Base-by-base conservation (phyloP, 2,329 filamentous ascomycete genomes). In the Aspergillus sp. region DNA sequence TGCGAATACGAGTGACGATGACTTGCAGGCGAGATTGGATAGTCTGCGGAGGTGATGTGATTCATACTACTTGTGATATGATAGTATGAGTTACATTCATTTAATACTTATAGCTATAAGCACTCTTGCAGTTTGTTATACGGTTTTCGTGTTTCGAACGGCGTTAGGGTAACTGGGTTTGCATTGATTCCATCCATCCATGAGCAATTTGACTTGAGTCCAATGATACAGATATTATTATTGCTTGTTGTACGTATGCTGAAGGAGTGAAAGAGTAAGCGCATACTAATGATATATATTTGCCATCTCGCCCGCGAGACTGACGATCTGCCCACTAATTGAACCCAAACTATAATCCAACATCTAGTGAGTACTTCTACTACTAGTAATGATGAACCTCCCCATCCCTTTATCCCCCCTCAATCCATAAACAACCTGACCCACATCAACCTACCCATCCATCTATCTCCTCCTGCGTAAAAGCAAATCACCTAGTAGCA, bases 11-110 rank as follows among this genome's bases (percentile, higher is more conserved):
- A 88, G 79, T 54, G 93, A 97, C 70, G 92, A 97, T 72, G 95
- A 97, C 74, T 85, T 99, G 25, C 93, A 98, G 80, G 94, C 95
- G 65, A 87, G 95, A 61, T 84, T 99, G 55, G 92, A 98, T 75
- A 96, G 93, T 76, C 81, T 98, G 66, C 85, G 91, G 72, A 79
- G 82, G 72, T 86, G 69, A 78, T 58, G 12, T 36, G 32, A 36
- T 36, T 36, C 32, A 36, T 36, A 36, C 32, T 36, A 36, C 12
- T 36, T 36, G 12, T 36, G 30, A 36, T 13, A 36, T 36, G 30
- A 36, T 36, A 13, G 30, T 36, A 36, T 36, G 30, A 36, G 30
- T 36, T 9, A 13, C 10, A 30, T 48, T 56, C 10, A 19, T 49
- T 3, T 25, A 25, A 25, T 56, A 7, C 39, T n/a, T 38, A 32